Evolutionary conservation across 2,329 filamentous ascomycete genomes (phyloP), one percentile per base, ranked within the genome.

Genomic region (Colletotrichum nymphaeae): DNA sequence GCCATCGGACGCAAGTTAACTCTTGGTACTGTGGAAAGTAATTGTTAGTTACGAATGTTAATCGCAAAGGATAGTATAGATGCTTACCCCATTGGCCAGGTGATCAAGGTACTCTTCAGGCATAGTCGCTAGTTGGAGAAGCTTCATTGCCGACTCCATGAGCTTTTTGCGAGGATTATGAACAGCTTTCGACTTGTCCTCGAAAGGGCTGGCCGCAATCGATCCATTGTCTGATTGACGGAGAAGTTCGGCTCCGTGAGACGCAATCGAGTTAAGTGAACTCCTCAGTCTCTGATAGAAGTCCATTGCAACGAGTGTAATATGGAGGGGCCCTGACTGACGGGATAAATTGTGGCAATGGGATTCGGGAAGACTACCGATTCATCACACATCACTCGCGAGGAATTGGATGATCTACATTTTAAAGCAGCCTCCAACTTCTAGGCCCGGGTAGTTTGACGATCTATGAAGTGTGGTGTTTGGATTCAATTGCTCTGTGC

Each of bases 141-240:
- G 6, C 24, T 32, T 68, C 1, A 42, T 68, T 4, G 66, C 66
- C 24, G 58, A 55, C 19, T 68, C 66, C 28, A 68, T 22, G 37
- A 68, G 66, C 30, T 56, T 68, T 22, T 63, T 68, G 3, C 58
- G 57, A 0, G 66, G 46, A 30, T 56, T 5, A 11, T 68, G 64
- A 11, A 67, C 22, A 35, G 55, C 56, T 9, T 57, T 52, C 5
- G 53, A 67, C n/a, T 11, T 67, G 37, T 67, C 55, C 22, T 67
- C 64, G n/a, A 49, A 28, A 42, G 56, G 37, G 4, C 55, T 60
- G 11, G 30, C 24, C 14, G 30, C 30, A 28, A 6, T 24, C 11
- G 58, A 63, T 7, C 7, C 46, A 22, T 26, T 24, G 6, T 46
- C 30, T n/a, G 32, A 6, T 19, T 68, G 46, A 32, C 46, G 58